Conservation (phyloP, 768 basidiomycete species). For the Goffeauzyma gilvescens region DNA sequence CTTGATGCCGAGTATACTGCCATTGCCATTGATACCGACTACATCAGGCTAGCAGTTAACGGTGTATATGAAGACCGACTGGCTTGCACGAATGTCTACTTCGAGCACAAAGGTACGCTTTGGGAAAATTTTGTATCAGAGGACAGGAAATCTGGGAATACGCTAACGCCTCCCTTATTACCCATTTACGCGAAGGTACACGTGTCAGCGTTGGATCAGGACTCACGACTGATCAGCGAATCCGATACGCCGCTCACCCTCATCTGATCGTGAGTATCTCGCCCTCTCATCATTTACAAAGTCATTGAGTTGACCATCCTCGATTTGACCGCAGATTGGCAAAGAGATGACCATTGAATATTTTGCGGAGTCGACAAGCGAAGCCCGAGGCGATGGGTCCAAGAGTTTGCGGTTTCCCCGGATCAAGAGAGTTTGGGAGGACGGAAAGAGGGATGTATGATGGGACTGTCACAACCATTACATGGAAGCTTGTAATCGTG, state of each 20-base stretch:
- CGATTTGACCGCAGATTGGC: constrained; percentile 15
- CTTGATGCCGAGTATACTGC: constrained; percentile 28
- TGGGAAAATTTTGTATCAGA: too few relatives aligned
- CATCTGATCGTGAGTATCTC: constrained; percentile 16
- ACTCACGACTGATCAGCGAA: constrained; percentile 23
- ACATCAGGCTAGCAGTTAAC: constrained; percentile 21
- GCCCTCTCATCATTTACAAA: not conserved
- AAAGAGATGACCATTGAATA: constrained; percentile 29
- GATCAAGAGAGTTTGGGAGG: constrained; percentile 25
- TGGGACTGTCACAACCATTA: not conserved
- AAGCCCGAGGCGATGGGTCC: constrained; percentile 11
- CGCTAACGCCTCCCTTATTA: not conserved
- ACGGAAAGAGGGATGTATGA: constrained; percentile 14
- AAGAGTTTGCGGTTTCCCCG: constrained; percentile 25
- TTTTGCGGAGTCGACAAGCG: constrained; percentile 21
- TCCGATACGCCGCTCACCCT: constrained; percentile 21
- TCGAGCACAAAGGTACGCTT: constrained; percentile 20
- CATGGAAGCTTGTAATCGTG: not conserved
- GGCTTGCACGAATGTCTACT: constrained; percentile 21
- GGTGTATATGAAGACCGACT: constrained; percentile 22
- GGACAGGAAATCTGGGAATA: not conserved
- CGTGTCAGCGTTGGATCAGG: constrained; percentile 24
- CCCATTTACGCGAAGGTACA: constrained; percentile 7
- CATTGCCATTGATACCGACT: constrained; percentile 14
- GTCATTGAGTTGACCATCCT: not conserved